Percentiles rank a stretch among this genome's conserved stretches.
Conservation (phyloP, 306 rosid genomes). For the Prunus mume region DNA sequence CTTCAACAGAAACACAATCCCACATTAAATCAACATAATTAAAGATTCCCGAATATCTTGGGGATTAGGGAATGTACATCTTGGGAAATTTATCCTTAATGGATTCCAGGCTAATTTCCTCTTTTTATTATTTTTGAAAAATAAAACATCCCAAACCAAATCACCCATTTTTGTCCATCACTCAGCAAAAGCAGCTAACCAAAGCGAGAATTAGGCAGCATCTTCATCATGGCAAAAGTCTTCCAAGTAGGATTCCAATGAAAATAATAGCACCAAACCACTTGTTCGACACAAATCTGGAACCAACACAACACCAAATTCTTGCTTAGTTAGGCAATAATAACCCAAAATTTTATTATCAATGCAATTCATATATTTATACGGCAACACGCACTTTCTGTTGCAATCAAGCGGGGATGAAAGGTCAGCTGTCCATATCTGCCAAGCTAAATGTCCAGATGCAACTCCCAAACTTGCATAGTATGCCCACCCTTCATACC, state of each 20-base stretch:
- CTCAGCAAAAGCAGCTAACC: no score
- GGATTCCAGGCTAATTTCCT: no score
- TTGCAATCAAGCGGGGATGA: conserved; percentile 81
- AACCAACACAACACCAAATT: conserved; percentile 5
- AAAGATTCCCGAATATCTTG: no score
- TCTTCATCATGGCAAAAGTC: conserved; percentile 32
- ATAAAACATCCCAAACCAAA: no score
- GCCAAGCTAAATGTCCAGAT: conserved; percentile 87
- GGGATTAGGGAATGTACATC: no score
- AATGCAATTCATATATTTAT: background rate
- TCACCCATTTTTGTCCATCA: no score
- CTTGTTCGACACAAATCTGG: conserved; percentile 88
- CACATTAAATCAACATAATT: no score
- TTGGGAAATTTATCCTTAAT: no score
- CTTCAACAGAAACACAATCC: no score
- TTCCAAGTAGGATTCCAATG: conserved; percentile 76
- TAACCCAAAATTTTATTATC: background rate
- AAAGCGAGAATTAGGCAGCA: no score
- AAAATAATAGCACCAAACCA: conserved; percentile 92
- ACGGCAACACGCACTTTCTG: conserved; percentile 50
- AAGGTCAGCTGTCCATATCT: conserved; percentile 69
- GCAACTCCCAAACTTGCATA: conserved; percentile 72
- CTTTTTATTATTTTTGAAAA: no score
- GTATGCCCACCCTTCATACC: conserved; percentile 74
- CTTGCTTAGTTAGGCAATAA: conserved; percentile 3